A percentile compares a stretch with the other conserved stretches of the same genome.
Conservation (phyloP, 192 early-diverging fungal species). For the Diversispora epigaea region DNA sequence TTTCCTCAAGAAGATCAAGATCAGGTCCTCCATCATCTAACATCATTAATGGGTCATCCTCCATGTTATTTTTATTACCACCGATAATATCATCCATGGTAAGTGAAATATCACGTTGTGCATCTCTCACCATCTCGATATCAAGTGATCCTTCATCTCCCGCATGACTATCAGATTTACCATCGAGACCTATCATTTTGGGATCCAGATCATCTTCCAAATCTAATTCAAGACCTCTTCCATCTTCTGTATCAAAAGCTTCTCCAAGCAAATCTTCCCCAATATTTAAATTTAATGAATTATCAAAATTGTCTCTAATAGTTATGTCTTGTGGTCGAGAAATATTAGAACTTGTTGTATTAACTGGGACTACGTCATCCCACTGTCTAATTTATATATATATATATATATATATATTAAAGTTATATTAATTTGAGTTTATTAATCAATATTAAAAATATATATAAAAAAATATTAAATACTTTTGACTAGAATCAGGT, state of each 20-base stretch:
- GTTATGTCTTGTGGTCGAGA: conserved; percentile 75
- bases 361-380: not conserved
- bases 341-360: conserved; percentile 38
- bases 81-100: conserved; percentile 37
- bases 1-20: conserved; percentile 33
- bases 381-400: conserved; percentile 1
- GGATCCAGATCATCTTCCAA: conserved; percentile 56
- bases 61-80: conserved; percentile 38
- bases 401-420: conserved; percentile 12
- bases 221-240: conserved; percentile 52
- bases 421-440: not conserved
- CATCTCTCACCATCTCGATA: conserved; percentile 62
- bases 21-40: conserved; percentile 38
- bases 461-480: too few relatives aligned
- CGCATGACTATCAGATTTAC: conserved; percentile 29
- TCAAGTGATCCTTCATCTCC: conserved; percentile 45
- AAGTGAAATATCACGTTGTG: conserved; percentile 40
- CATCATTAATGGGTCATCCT: conserved; percentile 36
- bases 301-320: conserved; percentile 41
- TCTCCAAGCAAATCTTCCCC: conserved; percentile 33
- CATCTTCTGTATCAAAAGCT: conserved; percentile 47
- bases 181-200: conserved; percentile 32
- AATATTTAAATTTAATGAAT: conserved; percentile 17
- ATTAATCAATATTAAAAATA: conserved; percentile 35
- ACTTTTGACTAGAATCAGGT: conserved; percentile 57